Evolutionary conservation across 2,329 filamentous ascomycete species (phyloP), one percentile per base, ranked within the genome.

Genomic region (Lecanicillium sp.): DNA sequence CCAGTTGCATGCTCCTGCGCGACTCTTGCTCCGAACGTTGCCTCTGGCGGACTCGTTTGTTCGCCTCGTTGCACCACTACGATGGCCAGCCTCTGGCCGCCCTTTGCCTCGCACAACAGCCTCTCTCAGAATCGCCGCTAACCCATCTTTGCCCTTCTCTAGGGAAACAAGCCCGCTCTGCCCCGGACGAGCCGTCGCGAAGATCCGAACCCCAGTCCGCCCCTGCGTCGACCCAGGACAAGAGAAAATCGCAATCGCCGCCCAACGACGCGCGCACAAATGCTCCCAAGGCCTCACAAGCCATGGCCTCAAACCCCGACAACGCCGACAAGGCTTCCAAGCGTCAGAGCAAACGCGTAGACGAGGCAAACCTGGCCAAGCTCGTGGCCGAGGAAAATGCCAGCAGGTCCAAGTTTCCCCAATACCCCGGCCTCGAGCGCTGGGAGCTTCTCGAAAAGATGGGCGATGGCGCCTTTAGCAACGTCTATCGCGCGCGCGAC

Each of bases 381-480:
- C 81, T 97, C 29, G 80, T 98, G 2, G 87, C 87, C 41, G 92
- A 97, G 58, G 92, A 97, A 69, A 87, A 88, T 44, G 84, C 86
- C 54, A 87, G 71, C 63, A 86, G 81, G 60, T 79, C 79, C 57
- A 94, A 89, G 61, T 81, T 97, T 55, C 90, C 92, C 29, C 76
- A 70, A 50, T 65, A 65, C 36, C 60, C 62, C 2, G 62, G 62
- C 20, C 52, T 65, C 8, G 62, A 65, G 37, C 56, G 89, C 55
- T 98, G 86, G 82, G 78, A 83, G 39, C 69, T 96, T 25, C 43
- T 92, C 37, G 89, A 95, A 65, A 97, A 97, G 74, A 98, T 98
- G 90, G 92, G 92, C 48, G 92, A 43, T 51, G 92, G 92, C 45
- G 92, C 92, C 44, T 98, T 98, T 72, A 97, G 90, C 70, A 97